phyloP scores from a whole-genome alignment of 129 eudicot species.

The Flaveria brownii region DNA sequence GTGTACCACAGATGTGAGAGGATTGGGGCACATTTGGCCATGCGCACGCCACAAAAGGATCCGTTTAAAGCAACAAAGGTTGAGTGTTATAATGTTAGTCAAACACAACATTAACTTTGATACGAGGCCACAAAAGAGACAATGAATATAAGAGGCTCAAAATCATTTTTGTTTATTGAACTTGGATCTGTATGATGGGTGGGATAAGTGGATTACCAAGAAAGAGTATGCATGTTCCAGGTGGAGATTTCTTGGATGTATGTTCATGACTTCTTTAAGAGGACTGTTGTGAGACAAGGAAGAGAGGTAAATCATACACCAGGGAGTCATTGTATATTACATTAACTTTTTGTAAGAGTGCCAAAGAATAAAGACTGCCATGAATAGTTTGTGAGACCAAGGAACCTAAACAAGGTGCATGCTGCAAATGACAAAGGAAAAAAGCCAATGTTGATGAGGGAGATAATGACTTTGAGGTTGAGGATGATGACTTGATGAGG shows the following conservation, averaged over 20 bases:
- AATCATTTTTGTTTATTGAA: not conserved
- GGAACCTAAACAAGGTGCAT: not conserved
- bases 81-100: not conserved
- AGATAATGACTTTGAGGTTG: not conserved
- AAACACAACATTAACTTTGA: not conserved
- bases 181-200: not conserved
- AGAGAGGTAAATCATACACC: not conserved
- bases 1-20: too few relatives aligned
- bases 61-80: not conserved
- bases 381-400: not conserved
- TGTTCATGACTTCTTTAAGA: not conserved
- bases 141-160: not conserved
- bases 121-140: not conserved
- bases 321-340: not conserved
- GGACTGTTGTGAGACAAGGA: not conserved
- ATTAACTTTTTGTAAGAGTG: not conserved
- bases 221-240: not conserved
- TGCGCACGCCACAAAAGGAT: too few relatives aligned
- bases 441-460: not conserved
- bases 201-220: not conserved
- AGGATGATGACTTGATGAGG: not conserved
- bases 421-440: not conserved
- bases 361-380: not conserved
- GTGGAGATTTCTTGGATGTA: not conserved
- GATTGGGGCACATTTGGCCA: too few relatives aligned